phyloP scores from a whole-genome alignment of 2,329 filamentous ascomycete species.

The Dendryphion nanum region DNA sequence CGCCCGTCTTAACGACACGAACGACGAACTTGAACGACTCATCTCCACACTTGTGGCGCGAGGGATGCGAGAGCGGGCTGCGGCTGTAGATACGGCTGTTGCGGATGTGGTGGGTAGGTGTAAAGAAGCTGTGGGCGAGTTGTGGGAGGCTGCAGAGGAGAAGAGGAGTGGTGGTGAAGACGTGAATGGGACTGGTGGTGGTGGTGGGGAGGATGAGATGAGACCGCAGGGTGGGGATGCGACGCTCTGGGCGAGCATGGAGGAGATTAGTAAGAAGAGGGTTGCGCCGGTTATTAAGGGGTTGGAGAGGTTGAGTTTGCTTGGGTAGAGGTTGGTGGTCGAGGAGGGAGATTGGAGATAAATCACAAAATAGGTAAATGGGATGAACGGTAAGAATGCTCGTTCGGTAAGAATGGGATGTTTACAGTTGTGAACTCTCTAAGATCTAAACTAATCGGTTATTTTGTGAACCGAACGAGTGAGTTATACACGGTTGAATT shows the following conservation, averaged over 20 bases:
- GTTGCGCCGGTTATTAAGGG: constrained; percentile 54
- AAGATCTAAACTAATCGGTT: no score
- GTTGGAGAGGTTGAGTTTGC: constrained; percentile 45
- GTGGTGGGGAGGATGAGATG: constrained; percentile 20
- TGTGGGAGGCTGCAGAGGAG: constrained; percentile 17
- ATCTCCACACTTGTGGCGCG: constrained; percentile 75
- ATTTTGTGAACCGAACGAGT: no score
- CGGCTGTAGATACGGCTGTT: constrained; percentile 72
- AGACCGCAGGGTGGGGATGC: constrained; percentile 13
- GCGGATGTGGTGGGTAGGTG: constrained; percentile 73
- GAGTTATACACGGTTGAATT: no score
- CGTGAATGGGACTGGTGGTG: constrained; percentile 38
- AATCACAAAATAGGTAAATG: no score
- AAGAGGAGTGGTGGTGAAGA: constrained; percentile 12
- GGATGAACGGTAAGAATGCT: no score
- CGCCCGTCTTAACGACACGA: constrained; percentile 72
- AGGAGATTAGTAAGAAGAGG: constrained; percentile 36
- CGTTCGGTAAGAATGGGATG: no score
- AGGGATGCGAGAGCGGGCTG: constrained; percentile 83
- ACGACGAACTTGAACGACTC: constrained; percentile 70
- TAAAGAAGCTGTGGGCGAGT: constrained; percentile 61
- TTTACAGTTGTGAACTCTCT: no score
- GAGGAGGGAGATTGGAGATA: no score
- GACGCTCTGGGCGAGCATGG: constrained; percentile 46
- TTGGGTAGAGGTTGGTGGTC: constrained; percentile 20